Base-by-base conservation (phyloP, 208 protist genomes). In the Leishmania major region DNA sequence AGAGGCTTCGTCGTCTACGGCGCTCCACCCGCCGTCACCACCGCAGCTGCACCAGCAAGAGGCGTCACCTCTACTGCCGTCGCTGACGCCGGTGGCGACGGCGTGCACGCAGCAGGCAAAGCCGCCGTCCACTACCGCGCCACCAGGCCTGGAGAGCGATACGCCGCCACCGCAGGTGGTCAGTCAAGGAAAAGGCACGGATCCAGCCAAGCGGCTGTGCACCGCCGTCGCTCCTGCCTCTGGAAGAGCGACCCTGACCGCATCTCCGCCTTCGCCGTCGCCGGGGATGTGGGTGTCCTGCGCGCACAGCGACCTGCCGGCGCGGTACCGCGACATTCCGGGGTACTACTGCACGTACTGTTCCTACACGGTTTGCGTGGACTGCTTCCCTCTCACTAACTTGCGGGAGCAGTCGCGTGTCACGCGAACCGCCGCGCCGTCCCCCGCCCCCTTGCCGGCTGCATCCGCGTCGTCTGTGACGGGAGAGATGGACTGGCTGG, bases 271-370 rank as follows among this genome's bases (percentile, higher is more conserved):
- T 40, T 57, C 40, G 72, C 49, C 72, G n/a, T 76, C 49, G 51
- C 72, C 72, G n/a, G 55, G 13, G 78, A 19, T 77, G 87, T 91
- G 88, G 84, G 40, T 73, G 51, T 84, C 87, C 25, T 97, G 93
- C 71, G 25, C 25, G 31, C 80, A 93, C 77, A 90, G 89, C 73
- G 77, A 87, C 28, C 82, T 83, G 0, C 78, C 80, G 35, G 87
- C 88, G 57, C 90, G 94, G 13, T 96, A 95, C 76, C 91, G 94
- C 77, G 88, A 92, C 53, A 79, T 72, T 25, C 82, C 88, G 10
- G 94, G 86, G 60, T 94, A 90, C 83, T 91, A 90, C 86, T 97
- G 94, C 84, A 90, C 88, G 10, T 97, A 92, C 89, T 97, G 94
- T 87, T 91, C 90, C 79, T 96, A 96, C 84, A 91, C 94, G 0